phyloP scores from a whole-genome alignment of 2,329 filamentous ascomycete species.

The Furcasterigmium furcatum region DNA sequence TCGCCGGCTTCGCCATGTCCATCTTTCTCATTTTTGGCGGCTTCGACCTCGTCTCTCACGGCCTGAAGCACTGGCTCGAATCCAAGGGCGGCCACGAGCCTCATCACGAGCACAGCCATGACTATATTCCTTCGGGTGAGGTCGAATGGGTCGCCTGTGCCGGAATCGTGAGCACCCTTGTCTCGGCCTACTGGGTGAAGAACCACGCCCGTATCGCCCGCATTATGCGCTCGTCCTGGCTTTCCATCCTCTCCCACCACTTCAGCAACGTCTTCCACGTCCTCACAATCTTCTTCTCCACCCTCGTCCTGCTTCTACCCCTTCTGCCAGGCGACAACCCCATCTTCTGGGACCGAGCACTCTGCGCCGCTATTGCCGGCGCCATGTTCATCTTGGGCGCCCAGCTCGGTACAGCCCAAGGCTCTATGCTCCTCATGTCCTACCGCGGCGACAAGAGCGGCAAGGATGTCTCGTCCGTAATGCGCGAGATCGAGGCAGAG shows the following conservation, averaged over 20 bases:
- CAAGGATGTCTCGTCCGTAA: conserved; percentile 64
- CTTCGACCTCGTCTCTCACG: conserved; percentile 91
- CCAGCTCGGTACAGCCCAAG: conserved; percentile 80
- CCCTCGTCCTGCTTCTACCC: conserved; percentile 75
- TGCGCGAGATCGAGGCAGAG: conserved; percentile 81
- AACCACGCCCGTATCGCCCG: conserved; percentile 92
- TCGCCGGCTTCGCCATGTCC: conserved; percentile 94
- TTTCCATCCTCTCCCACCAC: conserved; percentile 79
- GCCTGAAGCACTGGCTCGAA: conserved; percentile 89
- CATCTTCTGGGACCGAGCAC: conserved; percentile 75
- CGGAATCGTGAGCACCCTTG: conserved; percentile 76
- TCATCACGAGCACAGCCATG: conserved; percentile 67
- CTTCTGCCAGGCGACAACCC: conserved; percentile 79
- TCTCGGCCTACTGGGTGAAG: conserved; percentile 81
- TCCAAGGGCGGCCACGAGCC: conserved; percentile 64
- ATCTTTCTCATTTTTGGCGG: conserved; percentile 97
- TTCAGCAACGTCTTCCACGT: conserved; percentile 94
- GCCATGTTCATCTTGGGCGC: conserved; percentile 87
- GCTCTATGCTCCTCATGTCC: conserved; percentile 94
- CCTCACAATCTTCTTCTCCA: conserved; percentile 83
- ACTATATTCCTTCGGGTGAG: conserved; percentile 66
- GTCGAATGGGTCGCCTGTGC: conserved; percentile 79
- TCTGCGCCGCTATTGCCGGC: conserved; percentile 78
- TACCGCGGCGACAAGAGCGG: conserved; percentile 47
- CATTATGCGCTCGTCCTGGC: conserved; percentile 81